Evolutionary conservation across 2,329 filamentous ascomycete species (phyloP), one percentile per base, ranked within the genome.

Genomic region (Ophiostoma triangulosporum): DNA sequence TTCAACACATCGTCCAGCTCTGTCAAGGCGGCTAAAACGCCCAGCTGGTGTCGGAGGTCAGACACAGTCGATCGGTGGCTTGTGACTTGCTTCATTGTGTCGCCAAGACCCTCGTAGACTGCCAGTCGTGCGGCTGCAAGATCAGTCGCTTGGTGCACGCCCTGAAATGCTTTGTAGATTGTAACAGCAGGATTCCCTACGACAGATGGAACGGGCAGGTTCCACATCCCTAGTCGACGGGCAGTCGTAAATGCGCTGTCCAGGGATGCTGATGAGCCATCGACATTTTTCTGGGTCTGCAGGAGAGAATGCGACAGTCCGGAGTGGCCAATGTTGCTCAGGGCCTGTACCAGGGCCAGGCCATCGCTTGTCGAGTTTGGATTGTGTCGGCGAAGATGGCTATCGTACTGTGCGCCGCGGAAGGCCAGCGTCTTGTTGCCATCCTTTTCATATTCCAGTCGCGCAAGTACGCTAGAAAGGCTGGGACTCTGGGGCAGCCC

Each of bases 361-460:
- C 78, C 77, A 64, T 90, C 87, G 1, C 71, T 60, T 9, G 73
- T 67, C 3, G 80, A 75, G 4, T 73, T 68, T 24, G 74, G 32
- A 17, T 83, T 76, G 20, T 74, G 69, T 27, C 74, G 73, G 29
- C 84, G 80, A 60, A 96, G 77, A 57, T 91, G 82, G 59, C 85
- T 91, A 65, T 98, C 91, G 60, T 94, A 88, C 59, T 90, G 85
- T 33, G 93, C 93, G 31, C 90, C 88, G 55, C 91, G 83, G 61
- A 97, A 95, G 24, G 93, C 83, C 17, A 98, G 75, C 58, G 86
- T 91, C 63, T 94, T 95, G 50, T 83, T 74, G 0, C 90, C 90
- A 60, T 95, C 84, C 50, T 83, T 83, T 68, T 98, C 93, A 63
- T 96, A 91, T 60, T 95, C 88, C 4, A 97, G 75, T 9, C 87